Percentiles rank a stretch among this genome's conserved stretches.
phyloP scores from a whole-genome alignment of 371 early-diverging fungal genomes.

The Entomophthora muscae region DNA sequence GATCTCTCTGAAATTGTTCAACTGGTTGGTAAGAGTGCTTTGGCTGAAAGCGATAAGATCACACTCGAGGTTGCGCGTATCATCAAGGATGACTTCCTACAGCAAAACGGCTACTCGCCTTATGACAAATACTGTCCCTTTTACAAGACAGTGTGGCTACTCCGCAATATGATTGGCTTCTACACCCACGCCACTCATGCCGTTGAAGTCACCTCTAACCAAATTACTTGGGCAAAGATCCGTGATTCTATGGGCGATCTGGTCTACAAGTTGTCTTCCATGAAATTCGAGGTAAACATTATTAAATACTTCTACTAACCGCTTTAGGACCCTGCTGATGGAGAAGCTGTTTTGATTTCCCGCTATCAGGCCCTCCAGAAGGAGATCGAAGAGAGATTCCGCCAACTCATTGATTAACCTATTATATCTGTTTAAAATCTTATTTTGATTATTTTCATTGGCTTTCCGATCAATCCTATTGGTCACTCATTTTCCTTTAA shows the following conservation, averaged over 20 bases:
- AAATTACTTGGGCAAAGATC: conserved; percentile 91
- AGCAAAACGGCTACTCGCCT: conserved; percentile 99
- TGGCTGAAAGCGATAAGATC: conserved; percentile 98
- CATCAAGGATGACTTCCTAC: conserved; percentile 99
- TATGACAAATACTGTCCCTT: conserved; percentile 99
- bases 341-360: conserved; percentile 66
- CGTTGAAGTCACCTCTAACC: conserved; percentile 77
- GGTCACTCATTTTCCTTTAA: too few relatives aligned
- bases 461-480: too few relatives aligned
- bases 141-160: conserved; percentile 96
- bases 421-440: not conserved
- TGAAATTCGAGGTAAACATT: conserved; percentile 87
- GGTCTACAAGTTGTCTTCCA: conserved; percentile 90
- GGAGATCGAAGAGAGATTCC: conserved; percentile 94
- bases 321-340: conserved; percentile 79
- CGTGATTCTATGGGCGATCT: conserved; percentile 86
- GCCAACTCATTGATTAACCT: conserved; percentile 42
- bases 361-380: conserved; percentile 71
- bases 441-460: not conserved
- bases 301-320: not conserved
- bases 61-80: conserved; percentile 95
- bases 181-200: conserved; percentile 87
- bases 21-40: conserved; percentile 94
- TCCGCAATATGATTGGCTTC: conserved; percentile 95
- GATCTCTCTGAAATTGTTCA: conserved; percentile 99